Conservation (phyloP, 192 early-diverging fungal species). For the Bifiguratus adelaidae region DNA sequence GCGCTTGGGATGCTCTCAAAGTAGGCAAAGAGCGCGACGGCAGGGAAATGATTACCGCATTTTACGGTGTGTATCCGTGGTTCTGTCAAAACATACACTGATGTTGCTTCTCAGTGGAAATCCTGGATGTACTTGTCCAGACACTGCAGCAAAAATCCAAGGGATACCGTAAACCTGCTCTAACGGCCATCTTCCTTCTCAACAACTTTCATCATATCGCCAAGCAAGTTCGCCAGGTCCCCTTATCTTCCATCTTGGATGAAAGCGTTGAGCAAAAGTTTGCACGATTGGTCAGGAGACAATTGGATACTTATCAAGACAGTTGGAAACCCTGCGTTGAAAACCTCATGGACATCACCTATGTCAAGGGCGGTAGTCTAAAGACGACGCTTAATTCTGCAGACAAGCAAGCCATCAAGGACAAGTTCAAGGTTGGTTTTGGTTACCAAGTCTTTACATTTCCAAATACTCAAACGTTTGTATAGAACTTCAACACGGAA, state of each 20-base stretch:
- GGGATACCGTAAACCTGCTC: constrained; percentile 56
- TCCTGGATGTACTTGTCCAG: constrained; percentile 39
- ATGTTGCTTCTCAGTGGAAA: constrained; percentile 24
- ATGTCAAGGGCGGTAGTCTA: constrained; percentile 51
- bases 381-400: constrained; percentile 46
- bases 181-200: constrained; percentile 61
- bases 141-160: constrained; percentile 59
- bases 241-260: constrained; percentile 37
- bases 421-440: constrained; percentile 65
- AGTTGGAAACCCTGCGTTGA: constrained; percentile 72
- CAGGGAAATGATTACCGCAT: neutral
- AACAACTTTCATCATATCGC: constrained; percentile 77
- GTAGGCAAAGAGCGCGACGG: neutral
- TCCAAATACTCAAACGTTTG: neutral
- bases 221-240: constrained; percentile 44
- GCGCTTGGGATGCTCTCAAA: neutral
- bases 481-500: constrained; percentile 71
- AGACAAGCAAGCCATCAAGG: constrained; percentile 70
- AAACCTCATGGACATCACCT: constrained; percentile 60
- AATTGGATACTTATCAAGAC: constrained; percentile 36
- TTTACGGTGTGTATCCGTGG: neutral
- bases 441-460: neutral
- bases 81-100: neutral
- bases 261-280: constrained; percentile 30
- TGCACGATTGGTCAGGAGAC: constrained; percentile 40